These are phyloP conservation scores for Salix viminalis DNA, from an alignment of 345 rosid genomes.

Conservation along the genomic window DNA sequence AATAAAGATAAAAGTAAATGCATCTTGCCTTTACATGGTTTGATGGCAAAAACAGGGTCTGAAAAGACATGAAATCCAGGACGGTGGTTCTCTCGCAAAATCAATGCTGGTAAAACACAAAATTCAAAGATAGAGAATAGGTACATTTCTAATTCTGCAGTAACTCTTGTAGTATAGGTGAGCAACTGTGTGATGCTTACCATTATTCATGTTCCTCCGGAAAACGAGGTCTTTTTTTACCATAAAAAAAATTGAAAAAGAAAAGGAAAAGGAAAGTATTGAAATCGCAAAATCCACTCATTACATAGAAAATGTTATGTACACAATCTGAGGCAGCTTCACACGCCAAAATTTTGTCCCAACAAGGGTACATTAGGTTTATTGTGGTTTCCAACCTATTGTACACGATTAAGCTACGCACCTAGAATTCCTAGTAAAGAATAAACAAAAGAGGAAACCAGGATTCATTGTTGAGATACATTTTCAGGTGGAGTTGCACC, in stretches of 20 bases:
- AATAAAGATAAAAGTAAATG: neutral
- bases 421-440: neutral
- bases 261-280: too few species aligned
- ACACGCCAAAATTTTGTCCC: conserved; percentile 1
- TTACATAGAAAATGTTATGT: neutral
- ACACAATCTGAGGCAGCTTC: conserved; percentile 1
- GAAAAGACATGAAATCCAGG: neutral
- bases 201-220: too few species aligned
- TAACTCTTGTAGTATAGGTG: too few species aligned
- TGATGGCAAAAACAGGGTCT: neutral
- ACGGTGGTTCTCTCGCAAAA: neutral
- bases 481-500: conserved; percentile 25
- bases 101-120: neutral
- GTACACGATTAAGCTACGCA: neutral
- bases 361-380: neutral
- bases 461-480: conserved; percentile 14
- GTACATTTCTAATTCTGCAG: too few species aligned
- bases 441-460: too few species aligned
- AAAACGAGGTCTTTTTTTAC: too few species aligned
- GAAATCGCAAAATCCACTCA: too few species aligned
- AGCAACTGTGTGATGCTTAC: too few species aligned
- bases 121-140: neutral
- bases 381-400: neutral
- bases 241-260: too few species aligned
- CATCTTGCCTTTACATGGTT: neutral